phyloP scores from a whole-genome alignment of 805 yeast species.

The Hanseniaspora thailandica region DNA sequence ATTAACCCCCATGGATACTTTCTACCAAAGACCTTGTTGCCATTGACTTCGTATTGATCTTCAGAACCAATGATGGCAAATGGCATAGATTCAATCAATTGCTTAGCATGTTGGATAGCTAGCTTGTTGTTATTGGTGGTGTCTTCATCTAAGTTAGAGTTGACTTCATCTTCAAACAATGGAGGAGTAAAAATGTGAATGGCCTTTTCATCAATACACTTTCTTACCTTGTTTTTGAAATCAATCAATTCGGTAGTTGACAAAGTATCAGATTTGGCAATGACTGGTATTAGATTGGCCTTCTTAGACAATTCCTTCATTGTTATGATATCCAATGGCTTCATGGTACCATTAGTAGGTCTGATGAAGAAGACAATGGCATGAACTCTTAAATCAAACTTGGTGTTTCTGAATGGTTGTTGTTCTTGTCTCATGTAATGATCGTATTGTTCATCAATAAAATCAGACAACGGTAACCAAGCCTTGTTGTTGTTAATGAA shows the following conservation, averaged over 20 bases:
- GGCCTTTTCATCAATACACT: conserved; percentile 71
- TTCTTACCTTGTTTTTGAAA: conserved; percentile 67
- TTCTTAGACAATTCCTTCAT: conserved; percentile 74
- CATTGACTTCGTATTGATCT: conserved; percentile 54
- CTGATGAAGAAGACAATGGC: conserved; percentile 82
- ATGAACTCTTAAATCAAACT: conserved; percentile 77
- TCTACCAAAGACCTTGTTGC: conserved; percentile 59
- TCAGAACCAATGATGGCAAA: conserved; percentile 75
- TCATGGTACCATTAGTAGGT: conserved; percentile 80
- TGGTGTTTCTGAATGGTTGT: conserved; percentile 61
- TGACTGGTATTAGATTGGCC: conserved; percentile 79
- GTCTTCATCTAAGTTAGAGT: conserved; percentile 13
- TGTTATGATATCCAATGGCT: conserved; percentile 76
- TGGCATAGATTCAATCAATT: conserved; percentile 73
- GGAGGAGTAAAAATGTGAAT: conserved; percentile 79
- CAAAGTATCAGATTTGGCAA: conserved; percentile 79
- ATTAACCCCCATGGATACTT: conserved; percentile 85
- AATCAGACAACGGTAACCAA: conserved; percentile 79
- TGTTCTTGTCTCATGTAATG: conserved; percentile 84
- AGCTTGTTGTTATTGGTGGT: conserved; percentile 28
- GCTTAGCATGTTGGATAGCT: conserved; percentile 68
- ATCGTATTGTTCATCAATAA: conserved; percentile 84
- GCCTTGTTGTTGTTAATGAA: conserved; percentile 73
- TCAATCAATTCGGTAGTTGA: conserved; percentile 55
- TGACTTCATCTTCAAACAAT: conserved; percentile 10